Base-by-base conservation (phyloP, 352 stramenopile genomes). In the Pythium volutum region DNA sequence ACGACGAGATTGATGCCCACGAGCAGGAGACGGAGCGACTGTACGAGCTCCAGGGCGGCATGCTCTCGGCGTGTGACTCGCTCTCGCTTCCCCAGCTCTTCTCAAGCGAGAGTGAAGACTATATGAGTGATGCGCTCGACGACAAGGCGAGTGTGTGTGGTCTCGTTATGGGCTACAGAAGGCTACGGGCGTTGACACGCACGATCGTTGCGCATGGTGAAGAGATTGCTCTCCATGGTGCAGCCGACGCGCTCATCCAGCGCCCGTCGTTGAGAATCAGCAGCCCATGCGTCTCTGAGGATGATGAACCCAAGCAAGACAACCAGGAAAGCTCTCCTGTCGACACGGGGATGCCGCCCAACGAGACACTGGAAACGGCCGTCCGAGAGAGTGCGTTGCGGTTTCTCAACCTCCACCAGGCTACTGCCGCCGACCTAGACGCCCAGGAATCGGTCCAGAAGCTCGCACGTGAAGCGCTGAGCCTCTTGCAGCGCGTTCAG, bases 1-100 rank as follows among this genome's bases (percentile, higher is more conserved):
- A 89, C 34, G 57, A 74, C 8, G 74, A 87, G 22, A 80, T 87
- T 33, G 70, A 79, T 26, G 34, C 16, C 4, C 72, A 83, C 53
- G 65, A 79, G 43, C 59, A 74, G 22, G 66, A 85, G 18, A 81
- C 62, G 7, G 67, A 83, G 48, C 74, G 65, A 12, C 62, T 89
- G 9, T 69, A 66, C 23, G 64, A 83, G n/a, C 59, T 87, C 1
- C 74, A 81, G 34, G 54, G 45, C 14, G 48, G 65, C 18, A 70
- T 88, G 33, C 29, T 70, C 15, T 9, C 38, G 6, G 62, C 73
- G 18, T 48, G 48, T 12, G 78, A 82, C 23, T 55, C 62, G n/a
- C 38, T 87, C 5, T 22, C 61, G 18, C 54, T 76, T 12, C 42
- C 61, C 2, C 67, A 14, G 11, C 22, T 54, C 8, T 14, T 53